phyloP scores from a whole-genome alignment of 176 grass and related monocot species.

The Alloteropsis semialata region DNA sequence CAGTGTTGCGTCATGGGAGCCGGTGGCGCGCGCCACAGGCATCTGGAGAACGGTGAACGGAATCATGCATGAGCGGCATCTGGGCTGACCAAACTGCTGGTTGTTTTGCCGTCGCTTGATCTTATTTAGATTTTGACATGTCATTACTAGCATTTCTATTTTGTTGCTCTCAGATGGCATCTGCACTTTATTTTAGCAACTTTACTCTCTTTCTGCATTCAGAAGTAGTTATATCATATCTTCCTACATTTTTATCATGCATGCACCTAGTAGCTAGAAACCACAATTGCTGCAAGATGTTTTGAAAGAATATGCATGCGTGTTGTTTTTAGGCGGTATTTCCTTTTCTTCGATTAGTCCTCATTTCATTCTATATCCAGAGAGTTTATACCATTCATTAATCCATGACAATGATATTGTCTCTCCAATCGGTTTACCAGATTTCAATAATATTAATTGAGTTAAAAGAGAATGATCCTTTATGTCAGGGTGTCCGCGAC shows the following conservation, averaged over 20 bases:
- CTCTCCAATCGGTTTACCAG: not conserved
- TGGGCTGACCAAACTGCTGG: too few species aligned
- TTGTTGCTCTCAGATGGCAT: not conserved
- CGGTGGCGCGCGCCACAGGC: too few species aligned
- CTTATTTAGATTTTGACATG: too few species aligned
- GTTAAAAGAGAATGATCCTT: not conserved
- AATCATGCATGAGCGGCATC: too few species aligned
- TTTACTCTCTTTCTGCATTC: not conserved
- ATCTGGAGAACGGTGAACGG: too few species aligned
- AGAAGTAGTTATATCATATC: not conserved
- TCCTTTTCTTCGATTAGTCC: not conserved
- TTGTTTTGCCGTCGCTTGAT: not conserved
- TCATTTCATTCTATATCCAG: not conserved
- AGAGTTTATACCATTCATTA: not conserved
- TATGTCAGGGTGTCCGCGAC: not conserved
- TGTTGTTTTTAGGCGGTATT: not conserved
- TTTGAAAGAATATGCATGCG: not conserved
- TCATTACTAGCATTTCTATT: not conserved
- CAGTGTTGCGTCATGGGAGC: too few species aligned
- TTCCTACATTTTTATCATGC: not conserved
- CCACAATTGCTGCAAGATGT: not conserved
- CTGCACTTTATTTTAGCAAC: not conserved
- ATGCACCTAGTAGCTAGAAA: too few species aligned
- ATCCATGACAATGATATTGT: not conserved
- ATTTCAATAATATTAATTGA: not conserved